Evolutionary conservation across 768 basidiomycete species (phyloP).

Genomic region (Rhodotorula babjevae): DNA sequence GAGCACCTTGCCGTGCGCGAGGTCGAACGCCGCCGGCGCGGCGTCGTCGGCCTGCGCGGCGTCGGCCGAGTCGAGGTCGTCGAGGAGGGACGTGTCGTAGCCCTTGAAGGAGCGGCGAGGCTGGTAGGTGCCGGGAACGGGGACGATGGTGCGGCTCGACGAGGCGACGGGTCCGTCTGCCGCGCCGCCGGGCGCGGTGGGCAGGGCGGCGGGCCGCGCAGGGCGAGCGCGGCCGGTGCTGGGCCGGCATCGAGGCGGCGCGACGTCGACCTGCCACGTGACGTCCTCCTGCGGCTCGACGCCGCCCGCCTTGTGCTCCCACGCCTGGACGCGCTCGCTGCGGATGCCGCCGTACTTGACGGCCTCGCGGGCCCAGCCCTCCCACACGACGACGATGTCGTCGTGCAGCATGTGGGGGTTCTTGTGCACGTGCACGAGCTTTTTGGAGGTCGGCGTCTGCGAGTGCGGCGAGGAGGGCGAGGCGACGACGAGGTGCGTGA

Average conservation of each 20-base stretch:
- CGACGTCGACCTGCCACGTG: neutral
- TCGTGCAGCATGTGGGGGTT: neutral
- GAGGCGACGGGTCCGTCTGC: neutral
- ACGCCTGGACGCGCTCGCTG: neutral
- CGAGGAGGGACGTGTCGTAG: slow-evolving; percentile 10
- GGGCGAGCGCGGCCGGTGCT: neutral
- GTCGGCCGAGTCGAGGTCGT: neutral
- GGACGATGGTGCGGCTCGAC: neutral
- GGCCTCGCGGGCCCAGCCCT: slow-evolving; percentile 32
- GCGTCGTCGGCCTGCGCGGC: neutral
- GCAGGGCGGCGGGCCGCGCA: neutral
- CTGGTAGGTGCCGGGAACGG: neutral
- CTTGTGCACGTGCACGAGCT: slow-evolving; percentile 17
- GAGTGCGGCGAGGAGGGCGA: slow-evolving; percentile 26
- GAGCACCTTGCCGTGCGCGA: slow-evolving; percentile 19
- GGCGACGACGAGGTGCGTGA: slow-evolving; percentile 34
- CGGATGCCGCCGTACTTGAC: slow-evolving; percentile 18
- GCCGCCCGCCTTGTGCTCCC: neutral
- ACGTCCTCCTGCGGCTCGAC: neutral
- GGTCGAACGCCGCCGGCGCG: neutral
- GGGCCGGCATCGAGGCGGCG: neutral
- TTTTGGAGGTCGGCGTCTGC: slow-evolving; percentile 4
- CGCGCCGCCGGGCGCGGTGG: neutral
- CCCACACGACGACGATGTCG: slow-evolving; percentile 22
- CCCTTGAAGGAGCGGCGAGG: neutral